These are phyloP conservation scores for Corrigiola litoralis DNA, from an alignment of 179 eudicot genomes.

Conservation along the genomic window DNA sequence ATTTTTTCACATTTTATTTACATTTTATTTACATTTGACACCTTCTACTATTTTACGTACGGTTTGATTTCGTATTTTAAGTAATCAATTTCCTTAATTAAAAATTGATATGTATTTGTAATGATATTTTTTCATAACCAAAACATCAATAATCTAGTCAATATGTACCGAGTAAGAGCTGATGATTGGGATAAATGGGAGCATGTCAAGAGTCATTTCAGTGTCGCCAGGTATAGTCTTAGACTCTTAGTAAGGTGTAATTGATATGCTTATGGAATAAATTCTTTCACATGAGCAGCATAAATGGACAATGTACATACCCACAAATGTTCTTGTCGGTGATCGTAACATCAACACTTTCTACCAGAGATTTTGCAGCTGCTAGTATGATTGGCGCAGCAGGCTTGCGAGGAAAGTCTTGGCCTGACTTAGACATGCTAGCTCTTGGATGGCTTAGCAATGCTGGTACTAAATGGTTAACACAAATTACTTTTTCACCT, in stretches of 20 bases:
- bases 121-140: no score
- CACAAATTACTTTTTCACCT: no score
- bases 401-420: slow-evolving; percentile 68
- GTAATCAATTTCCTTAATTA: no score
- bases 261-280: no score
- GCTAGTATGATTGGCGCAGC: slow-evolving; percentile 66
- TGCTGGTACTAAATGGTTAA: no score
- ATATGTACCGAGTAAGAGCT: slow-evolving; percentile 84
- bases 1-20: no score
- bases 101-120: no score
- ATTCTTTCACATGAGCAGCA: no score
- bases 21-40: no score
- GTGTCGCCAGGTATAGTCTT: slow-evolving; percentile 48
- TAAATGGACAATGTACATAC: no score
- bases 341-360: neutral
- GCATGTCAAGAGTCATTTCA: slow-evolving; percentile 74
- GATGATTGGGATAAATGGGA: slow-evolving; percentile 92
- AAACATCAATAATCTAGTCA: slow-evolving; percentile 47
- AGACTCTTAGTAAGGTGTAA: neutral
- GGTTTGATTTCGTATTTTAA: no score
- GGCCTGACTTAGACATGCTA: slow-evolving; percentile 97
- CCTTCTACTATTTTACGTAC: no score
- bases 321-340: neutral
- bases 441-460: slow-evolving; percentile 89
- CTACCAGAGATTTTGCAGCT: slow-evolving; percentile 55